These are phyloP conservation scores for Saccharomycopsis lassenensis DNA, from an alignment of 805 yeast species.

Conservation along the genomic window DNA sequence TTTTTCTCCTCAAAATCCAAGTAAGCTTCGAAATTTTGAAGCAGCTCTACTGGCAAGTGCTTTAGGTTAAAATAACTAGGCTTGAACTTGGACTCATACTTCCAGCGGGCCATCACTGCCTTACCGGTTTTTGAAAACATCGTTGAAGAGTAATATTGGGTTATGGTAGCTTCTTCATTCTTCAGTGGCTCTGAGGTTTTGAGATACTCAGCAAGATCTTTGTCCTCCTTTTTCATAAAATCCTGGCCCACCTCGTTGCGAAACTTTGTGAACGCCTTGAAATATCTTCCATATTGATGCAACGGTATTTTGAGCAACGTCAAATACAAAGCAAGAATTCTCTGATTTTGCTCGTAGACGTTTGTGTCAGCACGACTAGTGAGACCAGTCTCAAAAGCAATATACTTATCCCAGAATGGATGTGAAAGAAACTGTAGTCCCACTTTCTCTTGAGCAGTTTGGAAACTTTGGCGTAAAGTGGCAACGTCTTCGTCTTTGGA, in stretches of 20 bases:
- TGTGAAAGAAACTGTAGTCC: slow-evolving; percentile 74
- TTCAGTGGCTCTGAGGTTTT: no score
- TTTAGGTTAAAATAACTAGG: slow-evolving; percentile 45
- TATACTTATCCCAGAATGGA: slow-evolving; percentile 69
- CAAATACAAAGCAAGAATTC: slow-evolving; percentile 32
- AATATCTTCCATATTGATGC: slow-evolving; percentile 78
- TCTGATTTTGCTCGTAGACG: slow-evolving; percentile 26
- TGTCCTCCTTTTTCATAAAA: no score
- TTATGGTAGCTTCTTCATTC: no score
- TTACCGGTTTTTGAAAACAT: slow-evolving; percentile 37
- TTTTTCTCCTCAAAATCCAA: slow-evolving; percentile 31
- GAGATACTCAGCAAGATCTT: no score
- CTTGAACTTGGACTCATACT: slow-evolving; percentile 54
- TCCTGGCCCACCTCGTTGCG: no score
- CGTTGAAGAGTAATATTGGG: no score
- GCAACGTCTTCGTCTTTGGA: slow-evolving; percentile 25
- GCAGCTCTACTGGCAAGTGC: slow-evolving; percentile 33
- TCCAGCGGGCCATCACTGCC: slow-evolving; percentile 54
- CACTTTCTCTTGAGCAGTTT: slow-evolving; percentile 35
- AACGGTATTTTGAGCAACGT: slow-evolving; percentile 51
- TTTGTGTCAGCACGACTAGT: slow-evolving; percentile 18
- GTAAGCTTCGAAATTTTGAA: slow-evolving; percentile 51
- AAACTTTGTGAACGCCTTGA: slow-evolving; percentile 35
- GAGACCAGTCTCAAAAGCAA: slow-evolving; percentile 44
- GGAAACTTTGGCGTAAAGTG: slow-evolving; percentile 33